Evolutionary conservation across 2,329 filamentous ascomycete species (phyloP).

Genomic region (Venturia nashicola): DNA sequence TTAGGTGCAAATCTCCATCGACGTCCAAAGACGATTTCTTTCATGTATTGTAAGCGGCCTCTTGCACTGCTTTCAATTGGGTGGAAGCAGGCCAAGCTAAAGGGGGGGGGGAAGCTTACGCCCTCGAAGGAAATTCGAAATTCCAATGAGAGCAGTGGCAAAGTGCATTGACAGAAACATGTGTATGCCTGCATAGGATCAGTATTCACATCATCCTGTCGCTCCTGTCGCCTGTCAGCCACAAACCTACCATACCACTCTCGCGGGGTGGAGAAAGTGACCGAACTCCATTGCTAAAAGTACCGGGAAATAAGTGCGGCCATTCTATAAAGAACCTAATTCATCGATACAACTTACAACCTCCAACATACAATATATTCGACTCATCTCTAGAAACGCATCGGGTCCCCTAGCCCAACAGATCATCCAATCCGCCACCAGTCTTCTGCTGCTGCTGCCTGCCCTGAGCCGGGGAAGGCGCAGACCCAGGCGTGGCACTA

Average conservation of each 20-base stretch:
- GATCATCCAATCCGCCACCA: slow-evolving; percentile 25
- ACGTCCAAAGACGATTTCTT: too few relatives aligned
- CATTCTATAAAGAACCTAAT: not conserved
- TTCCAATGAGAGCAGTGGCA: too few relatives aligned
- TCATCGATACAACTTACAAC: not conserved
- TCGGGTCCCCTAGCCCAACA: slow-evolving; percentile 21
- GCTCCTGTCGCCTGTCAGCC: too few relatives aligned
- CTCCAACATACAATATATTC: not conserved
- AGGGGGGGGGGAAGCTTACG: too few relatives aligned
- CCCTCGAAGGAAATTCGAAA: too few relatives aligned
- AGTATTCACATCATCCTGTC: too few relatives aligned
- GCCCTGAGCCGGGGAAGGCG: slow-evolving; percentile 13
- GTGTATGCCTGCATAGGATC: too few relatives aligned
- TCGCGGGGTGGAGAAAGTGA: not conserved
- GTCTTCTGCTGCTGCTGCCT: slow-evolving; percentile 14
- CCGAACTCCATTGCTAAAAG: not conserved
- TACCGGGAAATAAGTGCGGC: not conserved
- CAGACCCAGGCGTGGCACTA: slow-evolving; percentile 30
- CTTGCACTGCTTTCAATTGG: too few relatives aligned
- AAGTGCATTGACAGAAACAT: too few relatives aligned
- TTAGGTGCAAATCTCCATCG: too few relatives aligned
- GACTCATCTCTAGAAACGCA: not conserved
- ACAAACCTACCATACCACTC: not conserved
- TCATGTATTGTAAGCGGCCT: too few relatives aligned
- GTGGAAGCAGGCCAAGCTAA: too few relatives aligned